These are phyloP conservation scores for Borealophlyctis nickersoniae DNA, from an alignment of 192 early-diverging fungal species.

Conservation along the genomic window DNA sequence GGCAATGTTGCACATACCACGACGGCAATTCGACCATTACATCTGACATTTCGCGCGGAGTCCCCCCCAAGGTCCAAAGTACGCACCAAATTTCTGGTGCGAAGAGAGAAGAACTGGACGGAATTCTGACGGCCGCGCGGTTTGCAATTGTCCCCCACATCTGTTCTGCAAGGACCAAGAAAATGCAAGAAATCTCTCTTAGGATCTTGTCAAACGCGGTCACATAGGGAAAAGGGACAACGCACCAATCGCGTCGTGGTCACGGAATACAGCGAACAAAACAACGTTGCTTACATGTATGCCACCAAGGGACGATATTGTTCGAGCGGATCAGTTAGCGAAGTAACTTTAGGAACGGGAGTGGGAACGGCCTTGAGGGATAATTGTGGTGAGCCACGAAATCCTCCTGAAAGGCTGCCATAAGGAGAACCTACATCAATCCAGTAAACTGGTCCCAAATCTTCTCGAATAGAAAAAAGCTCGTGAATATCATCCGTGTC, in stretches of 20 bases:
- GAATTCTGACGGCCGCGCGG: constrained; percentile 5
- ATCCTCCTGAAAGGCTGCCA: neutral
- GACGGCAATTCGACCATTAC: constrained; percentile 58
- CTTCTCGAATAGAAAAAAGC: constrained; percentile 56
- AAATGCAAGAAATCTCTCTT: neutral
- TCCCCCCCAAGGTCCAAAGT: constrained; percentile 43
- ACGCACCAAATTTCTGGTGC: constrained; percentile 46
- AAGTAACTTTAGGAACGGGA: constrained; percentile 14
- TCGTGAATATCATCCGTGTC: constrained; percentile 67
- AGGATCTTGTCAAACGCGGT: no score
- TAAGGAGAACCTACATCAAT: constrained; percentile 40
- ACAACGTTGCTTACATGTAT: constrained; percentile 38
- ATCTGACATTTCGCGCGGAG: constrained; percentile 46
- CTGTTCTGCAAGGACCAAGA: constrained; percentile 1
- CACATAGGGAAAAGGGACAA: neutral
- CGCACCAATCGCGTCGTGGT: no score
- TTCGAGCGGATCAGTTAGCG: constrained; percentile 19
- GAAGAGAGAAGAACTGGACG: constrained; percentile 59
- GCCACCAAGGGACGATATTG: constrained; percentile 44
- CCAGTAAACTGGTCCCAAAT: constrained; percentile 43
- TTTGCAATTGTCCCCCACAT: neutral
- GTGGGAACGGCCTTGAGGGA: constrained; percentile 29
- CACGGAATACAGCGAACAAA: no score
- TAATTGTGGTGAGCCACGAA: no score
- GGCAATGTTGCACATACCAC: constrained; percentile 46